Base-by-base conservation (phyloP, 192 early-diverging fungal species). In the Rhizophagus sp. region DNA sequence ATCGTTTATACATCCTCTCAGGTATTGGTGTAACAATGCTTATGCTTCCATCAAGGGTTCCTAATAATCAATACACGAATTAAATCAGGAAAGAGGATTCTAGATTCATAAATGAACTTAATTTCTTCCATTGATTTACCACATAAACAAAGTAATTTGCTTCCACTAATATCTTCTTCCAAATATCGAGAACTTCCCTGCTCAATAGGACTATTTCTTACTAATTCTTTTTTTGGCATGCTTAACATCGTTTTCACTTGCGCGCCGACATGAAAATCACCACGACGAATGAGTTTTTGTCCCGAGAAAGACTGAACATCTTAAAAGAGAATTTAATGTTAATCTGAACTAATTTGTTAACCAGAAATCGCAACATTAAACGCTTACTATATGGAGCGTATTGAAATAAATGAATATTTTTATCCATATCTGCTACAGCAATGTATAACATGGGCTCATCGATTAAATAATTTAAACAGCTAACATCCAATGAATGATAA, bases 1-100 rank as follows among this genome's bases (percentile, higher is more conserved):
- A 82, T 25, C 98, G 91, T 85, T 97, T 98, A 83, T 94, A 99
- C 33, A 94, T 89, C 83, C 94, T 97, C 83, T 99, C 98, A 0
- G 95, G 89, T 30, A 98, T 88, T 22, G 97, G 95, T 0, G 91
- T 87, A 33, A 95, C 80, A 79, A 91, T 83, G 9, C 79, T 81
- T 27, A 97, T 82, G 4, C 90, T 85, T 47, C 95, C 96, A 80
- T 94, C 93, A 66, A 92, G 70, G 4, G 93, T 92, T 9, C 88
- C 91, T 87, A 78, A 62, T 73, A 10, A 67, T 70, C 81, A 11
- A 85, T 87, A 33, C 64, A 77, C 5, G 6, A 75, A 39, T 30
- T 73, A 84, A 30, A 80, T 36, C 41, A 74, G 25, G 75, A 85
- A 25, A 47, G 11, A 36, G 34, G 34, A 47, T 47, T 47, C 44